A percentile compares a stretch with the other conserved stretches of the same genome.
These are phyloP conservation scores for Wickerhamiella nectarea DNA, from an alignment of 805 yeast species.

Conservation along the genomic window DNA sequence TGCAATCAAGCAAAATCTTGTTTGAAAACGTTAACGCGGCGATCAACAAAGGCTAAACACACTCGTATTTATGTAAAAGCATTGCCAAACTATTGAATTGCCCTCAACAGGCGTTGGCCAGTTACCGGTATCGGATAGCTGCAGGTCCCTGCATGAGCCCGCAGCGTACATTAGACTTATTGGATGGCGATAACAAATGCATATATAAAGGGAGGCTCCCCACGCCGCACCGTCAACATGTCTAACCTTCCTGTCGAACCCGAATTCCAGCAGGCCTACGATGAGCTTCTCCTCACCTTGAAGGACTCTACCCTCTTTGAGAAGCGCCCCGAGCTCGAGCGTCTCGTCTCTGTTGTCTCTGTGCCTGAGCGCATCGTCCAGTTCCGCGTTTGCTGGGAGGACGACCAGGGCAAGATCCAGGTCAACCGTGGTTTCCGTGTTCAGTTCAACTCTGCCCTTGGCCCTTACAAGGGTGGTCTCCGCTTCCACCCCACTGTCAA, in stretches of 20 bases:
- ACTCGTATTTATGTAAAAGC: too few relatives aligned
- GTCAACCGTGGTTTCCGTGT: conserved; percentile 97
- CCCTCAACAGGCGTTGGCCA: too few relatives aligned
- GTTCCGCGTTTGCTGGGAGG: conserved; percentile 97
- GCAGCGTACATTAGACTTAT: conserved; percentile 5
- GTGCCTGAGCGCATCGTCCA: conserved; percentile 93
- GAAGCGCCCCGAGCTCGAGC: conserved; percentile 79
- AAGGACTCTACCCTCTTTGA: conserved; percentile 83
- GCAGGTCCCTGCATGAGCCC: conserved; percentile 2
- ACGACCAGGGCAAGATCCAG: conserved; percentile 80
- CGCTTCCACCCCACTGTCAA: conserved; percentile 97
- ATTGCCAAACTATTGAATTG: background rate
- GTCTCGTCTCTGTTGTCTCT: conserved; percentile 77
- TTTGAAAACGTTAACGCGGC: too few relatives aligned
- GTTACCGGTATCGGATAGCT: conserved; percentile 4
- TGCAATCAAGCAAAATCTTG: background rate
- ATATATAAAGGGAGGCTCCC: background rate
- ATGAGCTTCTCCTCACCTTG: conserved; percentile 78
- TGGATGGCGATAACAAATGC: conserved; percentile 11
- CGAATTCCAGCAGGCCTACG: conserved; percentile 97
- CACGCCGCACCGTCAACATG: conserved; percentile 32
- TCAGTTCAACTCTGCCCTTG: conserved; percentile 94
- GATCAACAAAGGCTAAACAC: too few relatives aligned
- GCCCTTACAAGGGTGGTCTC: conserved; percentile 98
- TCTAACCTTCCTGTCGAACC: conserved; percentile 73